Conservation (phyloP, 495 filamentous ascomycete genomes). For the Cairneyella variabilis region DNA sequence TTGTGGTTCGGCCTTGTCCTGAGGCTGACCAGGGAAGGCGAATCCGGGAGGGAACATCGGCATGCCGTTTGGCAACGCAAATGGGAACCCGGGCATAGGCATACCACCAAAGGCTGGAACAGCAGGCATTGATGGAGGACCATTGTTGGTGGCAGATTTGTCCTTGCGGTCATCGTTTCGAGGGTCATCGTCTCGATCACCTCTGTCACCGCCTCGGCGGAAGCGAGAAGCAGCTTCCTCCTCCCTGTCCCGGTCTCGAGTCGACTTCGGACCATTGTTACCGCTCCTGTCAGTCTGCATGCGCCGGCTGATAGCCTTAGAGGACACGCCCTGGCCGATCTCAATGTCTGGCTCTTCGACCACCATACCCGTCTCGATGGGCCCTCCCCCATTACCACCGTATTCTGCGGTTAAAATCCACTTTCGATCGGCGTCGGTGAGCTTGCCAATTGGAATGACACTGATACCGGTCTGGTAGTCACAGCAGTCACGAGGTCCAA, state of each 20-base stretch:
- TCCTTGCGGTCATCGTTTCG: conserved; percentile 39
- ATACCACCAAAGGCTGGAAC: conserved; percentile 16
- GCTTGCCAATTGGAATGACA: conserved; percentile 82
- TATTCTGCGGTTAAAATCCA: conserved; percentile 96
- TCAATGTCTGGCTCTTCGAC: conserved; percentile 98
- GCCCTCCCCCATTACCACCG: conserved; percentile 82
- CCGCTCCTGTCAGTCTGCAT: conserved; percentile 76
- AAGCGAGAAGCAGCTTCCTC: conserved; percentile 35
- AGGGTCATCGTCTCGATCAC: conserved; percentile 38
- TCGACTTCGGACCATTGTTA: conserved; percentile 68
- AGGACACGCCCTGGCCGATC: conserved; percentile 94
- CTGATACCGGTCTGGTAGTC: conserved; percentile 92
- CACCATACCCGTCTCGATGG: conserved; percentile 77
- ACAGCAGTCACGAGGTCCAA: conserved; percentile 94
- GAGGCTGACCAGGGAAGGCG: conserved; percentile 30
- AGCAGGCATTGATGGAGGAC: conserved; percentile 21
- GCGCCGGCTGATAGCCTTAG: conserved; percentile 85
- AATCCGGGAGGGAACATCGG: conserved; percentile 67
- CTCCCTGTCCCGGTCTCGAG: conserved; percentile 50
- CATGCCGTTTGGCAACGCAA: conserved; percentile 62
- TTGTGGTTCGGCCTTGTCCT: conserved; percentile 4
- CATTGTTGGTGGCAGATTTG: conserved; percentile 9
- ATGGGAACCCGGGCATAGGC: conserved; percentile 50
- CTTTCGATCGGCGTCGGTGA: conserved; percentile 94
- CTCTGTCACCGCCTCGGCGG: conserved; percentile 36